Evolutionary conservation across 192 early-diverging fungal genomes (phyloP), one percentile per base, ranked within the genome.

Genomic region (Gamsiella multidivaricata): DNA sequence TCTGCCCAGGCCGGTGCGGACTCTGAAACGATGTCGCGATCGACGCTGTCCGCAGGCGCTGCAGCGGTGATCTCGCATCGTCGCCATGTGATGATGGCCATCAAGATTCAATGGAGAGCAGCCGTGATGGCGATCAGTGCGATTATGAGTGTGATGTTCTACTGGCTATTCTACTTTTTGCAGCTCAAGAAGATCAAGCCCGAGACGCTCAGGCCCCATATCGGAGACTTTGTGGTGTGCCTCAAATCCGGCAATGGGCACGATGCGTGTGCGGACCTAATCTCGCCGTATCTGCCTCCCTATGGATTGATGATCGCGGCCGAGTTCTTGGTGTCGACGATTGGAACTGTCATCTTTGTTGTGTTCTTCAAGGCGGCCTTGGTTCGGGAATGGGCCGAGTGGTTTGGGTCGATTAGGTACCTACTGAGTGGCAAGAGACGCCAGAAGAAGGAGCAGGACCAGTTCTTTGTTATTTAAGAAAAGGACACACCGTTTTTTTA

Each of bases 61-160:
- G 63, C 72, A 2, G 61, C 66, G 3, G 51, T 75, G 20, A 64
- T 69, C 41, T 61, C 80, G 18, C 80, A 80, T 22, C 74, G 79
- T 45, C 81, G 78, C 26, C 86, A 84, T 56, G 81, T 87, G 5
- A 66, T 87, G 51, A 75, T 72, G 51, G 83, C 84, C 12, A 76
- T 87, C 45, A 59, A 63, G 39, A 87, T 87, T 20, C 86, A 87
- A 47, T 87, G 86, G 86, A 82, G 86, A 22, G 86, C 84, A 9
- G 70, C 85, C 23, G 46, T 87, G 53, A 63, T 87, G 34, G 84
- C 84, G 0, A 12, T 85, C 25, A 62, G 63, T 49, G 55, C 82
- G 3, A 56, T 85, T 17, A 31, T 69, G 14, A 66, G 73, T 20
- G 82, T 84, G n/a, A 71, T 81, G 8, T 85, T 87, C 59, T 87